phyloP scores from a whole-genome alignment of 1,284 basidiomycete species.

The Gymnopus androsaceus region DNA sequence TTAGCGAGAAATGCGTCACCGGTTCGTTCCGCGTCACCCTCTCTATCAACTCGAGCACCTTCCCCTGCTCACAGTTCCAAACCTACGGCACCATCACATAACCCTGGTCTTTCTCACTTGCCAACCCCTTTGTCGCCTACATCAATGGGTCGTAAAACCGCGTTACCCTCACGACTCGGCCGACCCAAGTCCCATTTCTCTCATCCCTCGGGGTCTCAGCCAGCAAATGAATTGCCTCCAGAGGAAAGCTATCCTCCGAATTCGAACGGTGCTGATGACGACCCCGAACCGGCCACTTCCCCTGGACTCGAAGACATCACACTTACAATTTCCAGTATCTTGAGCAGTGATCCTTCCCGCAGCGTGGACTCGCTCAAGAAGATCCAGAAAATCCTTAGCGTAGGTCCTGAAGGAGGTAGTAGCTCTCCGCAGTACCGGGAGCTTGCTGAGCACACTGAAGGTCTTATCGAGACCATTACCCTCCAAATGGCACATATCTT shows the following conservation, averaged over 20 bases:
- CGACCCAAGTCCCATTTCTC: constrained; percentile 50
- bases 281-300: constrained; percentile 19
- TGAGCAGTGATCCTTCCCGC: constrained; percentile 80
- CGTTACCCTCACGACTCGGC: constrained; percentile 71
- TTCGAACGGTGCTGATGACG: constrained; percentile 13
- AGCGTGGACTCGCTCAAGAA: constrained; percentile 95
- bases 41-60: constrained; percentile 42
- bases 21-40: constrained; percentile 57
- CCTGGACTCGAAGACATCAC: constrained; percentile 64
- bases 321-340: constrained; percentile 78
- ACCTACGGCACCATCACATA: constrained; percentile 32
- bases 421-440: constrained; percentile 71
- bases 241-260: constrained; percentile 19
- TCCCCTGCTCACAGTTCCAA: constrained; percentile 45
- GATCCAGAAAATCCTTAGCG: constrained; percentile 79
- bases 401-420: constrained; percentile 72
- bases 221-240: constrained; percentile 27
- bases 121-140: constrained; percentile 47
- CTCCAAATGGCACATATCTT: constrained; percentile 90
- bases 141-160: constrained; percentile 53
- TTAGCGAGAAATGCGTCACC: constrained; percentile 68
- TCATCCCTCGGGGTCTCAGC: constrained; percentile 27
- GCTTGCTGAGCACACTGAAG: constrained; percentile 81
- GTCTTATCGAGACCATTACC: constrained; percentile 85
- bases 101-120: constrained; percentile 32